Conservation (phyloP, 257 asterid genomes). For the Asclepias syriaca region DNA sequence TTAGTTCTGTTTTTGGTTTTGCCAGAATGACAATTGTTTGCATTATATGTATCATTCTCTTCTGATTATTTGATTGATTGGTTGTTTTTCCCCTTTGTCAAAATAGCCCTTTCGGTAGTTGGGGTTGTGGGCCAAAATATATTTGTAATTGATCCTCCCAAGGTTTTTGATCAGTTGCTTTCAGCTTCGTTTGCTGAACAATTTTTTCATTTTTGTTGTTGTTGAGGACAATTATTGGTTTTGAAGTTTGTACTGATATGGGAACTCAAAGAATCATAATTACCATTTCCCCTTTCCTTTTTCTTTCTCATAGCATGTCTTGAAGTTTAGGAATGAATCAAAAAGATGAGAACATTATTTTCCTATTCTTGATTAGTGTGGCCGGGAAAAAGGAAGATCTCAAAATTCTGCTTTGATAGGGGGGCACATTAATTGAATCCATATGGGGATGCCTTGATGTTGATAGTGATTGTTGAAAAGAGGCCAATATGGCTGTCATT, state of each 20-base stretch:
- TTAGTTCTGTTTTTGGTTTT: neutral
- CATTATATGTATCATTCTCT: neutral
- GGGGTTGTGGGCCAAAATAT: constrained; percentile 3
- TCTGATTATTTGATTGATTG: constrained; percentile 2
- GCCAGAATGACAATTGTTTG: neutral
- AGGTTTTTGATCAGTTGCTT: neutral
- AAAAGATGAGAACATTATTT: neutral
- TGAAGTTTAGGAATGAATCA: neutral
- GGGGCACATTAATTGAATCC: constrained; percentile 6
- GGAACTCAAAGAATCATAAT: constrained; percentile 1
- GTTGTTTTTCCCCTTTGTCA: neutral
- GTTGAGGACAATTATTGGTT: neutral
- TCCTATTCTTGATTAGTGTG: neutral
- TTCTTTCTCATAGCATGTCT: neutral
- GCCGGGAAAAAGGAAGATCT: neutral
- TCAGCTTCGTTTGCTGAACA: neutral
- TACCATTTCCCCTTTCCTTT: neutral
- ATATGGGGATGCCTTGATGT: constrained; percentile 8
- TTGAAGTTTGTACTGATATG: constrained; percentile 2
- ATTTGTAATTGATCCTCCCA: neutral
- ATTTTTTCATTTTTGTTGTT: neutral
- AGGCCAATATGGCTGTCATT: neutral
- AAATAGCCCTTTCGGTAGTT: constrained; percentile 6
- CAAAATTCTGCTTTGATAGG: neutral
- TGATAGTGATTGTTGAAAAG: constrained; percentile 4